A percentile compares a stretch with the other conserved stretches of the same genome.
These are phyloP conservation scores for Aspergillus floridensis DNA, from an alignment of 2,329 filamentous ascomycete genomes.

Conservation along the genomic window DNA sequence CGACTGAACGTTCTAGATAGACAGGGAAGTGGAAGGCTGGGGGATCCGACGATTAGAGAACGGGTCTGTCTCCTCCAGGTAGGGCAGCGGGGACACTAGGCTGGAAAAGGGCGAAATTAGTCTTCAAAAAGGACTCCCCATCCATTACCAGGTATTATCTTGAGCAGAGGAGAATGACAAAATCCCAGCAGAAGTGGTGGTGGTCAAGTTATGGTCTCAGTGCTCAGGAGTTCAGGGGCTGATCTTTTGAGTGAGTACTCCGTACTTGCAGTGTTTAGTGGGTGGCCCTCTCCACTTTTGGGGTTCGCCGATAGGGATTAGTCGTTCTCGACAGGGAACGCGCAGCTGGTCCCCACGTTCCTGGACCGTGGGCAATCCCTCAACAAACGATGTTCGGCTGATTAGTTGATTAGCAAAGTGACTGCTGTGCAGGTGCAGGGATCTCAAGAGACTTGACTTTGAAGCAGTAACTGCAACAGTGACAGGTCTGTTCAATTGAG, in stretches of 20 bases:
- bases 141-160: background rate
- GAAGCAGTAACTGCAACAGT: no score
- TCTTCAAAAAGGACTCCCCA: background rate
- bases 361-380: background rate
- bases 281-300: constrained; percentile 17
- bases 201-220: constrained; percentile 1
- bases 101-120: background rate
- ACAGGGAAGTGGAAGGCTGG: background rate
- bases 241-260: background rate
- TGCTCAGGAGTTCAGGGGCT: constrained; percentile 26
- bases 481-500: no score
- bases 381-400: no score
- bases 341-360: constrained; percentile 15
- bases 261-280: constrained; percentile 7
- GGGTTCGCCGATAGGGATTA: background rate
- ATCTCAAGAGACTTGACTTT: no score
- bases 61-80: background rate
- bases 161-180: no score
- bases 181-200: background rate
- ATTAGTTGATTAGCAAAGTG: no score
- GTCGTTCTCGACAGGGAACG: no score
- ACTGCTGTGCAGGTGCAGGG: no score
- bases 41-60: background rate
- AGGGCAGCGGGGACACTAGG: background rate
- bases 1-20: background rate